Base-by-base conservation (phyloP, 2,329 filamentous ascomycete species). In the Incumbomyces delicatus region DNA sequence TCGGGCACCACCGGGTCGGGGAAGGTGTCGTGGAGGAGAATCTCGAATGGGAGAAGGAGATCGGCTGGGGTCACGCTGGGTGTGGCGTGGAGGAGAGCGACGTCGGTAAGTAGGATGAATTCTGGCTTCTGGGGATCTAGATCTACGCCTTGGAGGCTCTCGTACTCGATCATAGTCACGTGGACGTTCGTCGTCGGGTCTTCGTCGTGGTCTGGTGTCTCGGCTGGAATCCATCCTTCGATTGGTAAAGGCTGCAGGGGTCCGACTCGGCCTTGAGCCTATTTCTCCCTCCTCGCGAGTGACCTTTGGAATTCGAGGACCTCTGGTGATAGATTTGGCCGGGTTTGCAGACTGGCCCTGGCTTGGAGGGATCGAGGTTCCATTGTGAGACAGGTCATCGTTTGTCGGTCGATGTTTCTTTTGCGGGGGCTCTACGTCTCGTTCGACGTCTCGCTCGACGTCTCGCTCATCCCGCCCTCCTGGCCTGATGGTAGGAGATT, bases 1-100 rank as follows among this genome's bases (percentile, higher is more conserved):
- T 31, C 67, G 67, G 38, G 67, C 69, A 37, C 70, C 70, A 1
- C 70, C 70, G 31, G 69, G 61, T 57, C 72, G 71, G 30, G 61
- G 59, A 29, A 58, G 58, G 6, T 65, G 63, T n/a, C 65, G 66
- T 6, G 69, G 68, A 37, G 66, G 64, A 18, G 62, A 64, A 43
- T 61, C 64, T 8, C 61, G 57, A 14, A 67, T 58, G 11, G 68
- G 67, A 1, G 68, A 70, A 10, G 62, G 63, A 22, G 67, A 69
- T 33, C 65, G 66, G 11, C 67, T 64, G 10, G 59, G 61, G 22
- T 65, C 67, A 42, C 65, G 61, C 44, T 58, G 56, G n/a, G 42
- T 30, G 22, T 5, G 11, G 17, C 57, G 55, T 16, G 52, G 51
- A 14, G 58, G 57, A 34, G 63, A 61, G 27, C 60, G 58, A 42